These are phyloP conservation scores for Orbilia brochopaga DNA, from an alignment of 2,329 filamentous ascomycete genomes.

Conservation along the genomic window DNA sequence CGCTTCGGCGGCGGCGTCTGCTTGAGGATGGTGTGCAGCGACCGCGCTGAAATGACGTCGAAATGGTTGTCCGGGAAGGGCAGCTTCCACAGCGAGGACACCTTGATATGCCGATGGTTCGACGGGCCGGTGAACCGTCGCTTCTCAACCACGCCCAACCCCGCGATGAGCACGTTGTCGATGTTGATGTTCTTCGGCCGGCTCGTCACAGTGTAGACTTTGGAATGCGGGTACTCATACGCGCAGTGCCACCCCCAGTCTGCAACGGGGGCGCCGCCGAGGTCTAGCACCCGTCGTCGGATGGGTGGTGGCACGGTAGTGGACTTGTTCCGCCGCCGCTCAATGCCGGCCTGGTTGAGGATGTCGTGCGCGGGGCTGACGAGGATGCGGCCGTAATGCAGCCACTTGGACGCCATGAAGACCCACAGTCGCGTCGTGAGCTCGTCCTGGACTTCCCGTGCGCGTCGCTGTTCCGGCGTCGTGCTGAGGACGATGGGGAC, in stretches of 20 bases:
- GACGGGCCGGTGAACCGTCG: constrained; percentile 69
- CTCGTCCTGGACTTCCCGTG: constrained; percentile 53
- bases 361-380: constrained; percentile 62
- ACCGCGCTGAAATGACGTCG: constrained; percentile 87
- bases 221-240: constrained; percentile 80
- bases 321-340: constrained; percentile 52
- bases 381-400: constrained; percentile 68
- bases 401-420: constrained; percentile 66
- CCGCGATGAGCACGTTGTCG: constrained; percentile 43
- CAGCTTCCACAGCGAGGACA: constrained; percentile 76
- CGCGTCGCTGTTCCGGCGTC: constrained; percentile 66
- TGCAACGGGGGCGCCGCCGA: constrained; percentile 69
- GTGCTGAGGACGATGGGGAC: constrained; percentile 80
- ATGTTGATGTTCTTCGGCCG: constrained; percentile 76
- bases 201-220: constrained; percentile 83
- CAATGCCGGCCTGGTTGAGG: constrained; percentile 56
- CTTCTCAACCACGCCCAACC: constrained; percentile 45
- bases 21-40: constrained; percentile 83
- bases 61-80: constrained; percentile 88
- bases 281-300: constrained; percentile 65
- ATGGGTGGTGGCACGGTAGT: constrained; percentile 44
- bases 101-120: constrained; percentile 84
- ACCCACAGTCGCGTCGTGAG: constrained; percentile 67
- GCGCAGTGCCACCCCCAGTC: constrained; percentile 98
- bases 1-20: constrained; percentile 63